phyloP scores from a whole-genome alignment of 495 filamentous ascomycete species.

The Hypoxylon perforatum region DNA sequence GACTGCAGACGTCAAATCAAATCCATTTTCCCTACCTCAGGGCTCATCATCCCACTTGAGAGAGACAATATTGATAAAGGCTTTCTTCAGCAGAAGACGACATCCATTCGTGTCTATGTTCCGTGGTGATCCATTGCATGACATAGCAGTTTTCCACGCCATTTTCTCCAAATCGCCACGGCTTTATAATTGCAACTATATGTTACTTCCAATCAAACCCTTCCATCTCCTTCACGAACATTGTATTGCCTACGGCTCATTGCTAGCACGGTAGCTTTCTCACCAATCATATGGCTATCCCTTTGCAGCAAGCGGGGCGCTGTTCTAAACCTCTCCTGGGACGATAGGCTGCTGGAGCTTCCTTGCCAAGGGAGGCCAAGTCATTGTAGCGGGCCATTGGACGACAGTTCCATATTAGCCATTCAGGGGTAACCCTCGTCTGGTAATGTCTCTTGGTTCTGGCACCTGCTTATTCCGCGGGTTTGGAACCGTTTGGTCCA shows the following conservation, averaged over 20 bases:
- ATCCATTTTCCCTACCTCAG: no score
- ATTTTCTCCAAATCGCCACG: background rate
- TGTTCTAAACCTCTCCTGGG: constrained; percentile 31
- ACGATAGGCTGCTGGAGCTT: constrained; percentile 6
- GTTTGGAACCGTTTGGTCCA: constrained; percentile 42
- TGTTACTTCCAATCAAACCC: constrained; percentile 22
- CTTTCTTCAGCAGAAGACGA: constrained; percentile 21
- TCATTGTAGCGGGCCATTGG: constrained; percentile 25
- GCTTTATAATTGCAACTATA: constrained; percentile 11
- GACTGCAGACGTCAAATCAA: constrained; percentile 34
- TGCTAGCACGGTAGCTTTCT: constrained; percentile 23
- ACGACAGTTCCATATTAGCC: constrained; percentile 36
- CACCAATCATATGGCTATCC: constrained; percentile 23
- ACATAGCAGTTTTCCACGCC: constrained; percentile 6
- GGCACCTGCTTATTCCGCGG: constrained; percentile 43
- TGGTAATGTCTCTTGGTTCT: constrained; percentile 32
- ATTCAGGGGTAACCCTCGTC: constrained; percentile 38
- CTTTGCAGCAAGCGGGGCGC: constrained; percentile 30
- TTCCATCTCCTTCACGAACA: background rate
- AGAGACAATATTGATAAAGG: background rate
- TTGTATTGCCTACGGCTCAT: constrained; percentile 9
- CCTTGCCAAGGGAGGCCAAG: constrained; percentile 34
- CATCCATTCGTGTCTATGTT: background rate
- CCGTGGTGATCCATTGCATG: constrained; percentile 25
- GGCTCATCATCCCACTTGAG: background rate